A percentile compares a stretch with the other conserved stretches of the same genome.
phyloP scores from a whole-genome alignment of 2,329 filamentous ascomycete genomes.

The Nannizziopsis arthrosporioides region DNA sequence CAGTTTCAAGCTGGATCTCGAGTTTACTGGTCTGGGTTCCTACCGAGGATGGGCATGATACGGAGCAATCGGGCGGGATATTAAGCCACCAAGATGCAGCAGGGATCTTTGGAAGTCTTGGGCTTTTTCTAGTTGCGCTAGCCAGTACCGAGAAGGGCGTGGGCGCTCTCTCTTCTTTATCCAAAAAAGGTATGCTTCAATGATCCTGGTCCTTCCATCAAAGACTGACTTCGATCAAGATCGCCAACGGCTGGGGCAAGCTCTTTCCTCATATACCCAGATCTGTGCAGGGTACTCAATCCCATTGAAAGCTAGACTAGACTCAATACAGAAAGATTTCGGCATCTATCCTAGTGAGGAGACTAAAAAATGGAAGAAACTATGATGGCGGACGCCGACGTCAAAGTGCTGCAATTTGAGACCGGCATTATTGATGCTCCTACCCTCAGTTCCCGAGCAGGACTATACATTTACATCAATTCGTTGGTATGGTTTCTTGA shows the following conservation, averaged over 20 bases:
- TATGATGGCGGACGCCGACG: constrained; percentile 33
- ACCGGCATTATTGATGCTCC: constrained; percentile 53
- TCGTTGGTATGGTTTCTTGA: constrained; percentile 51
- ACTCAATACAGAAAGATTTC: constrained; percentile 33
- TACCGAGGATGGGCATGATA: constrained; percentile 17
- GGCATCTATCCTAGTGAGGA: constrained; percentile 32
- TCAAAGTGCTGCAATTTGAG: constrained; percentile 42
- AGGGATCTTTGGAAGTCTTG: constrained; percentile 32
- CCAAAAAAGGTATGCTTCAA: constrained; percentile 23
- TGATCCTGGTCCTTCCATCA: not conserved
- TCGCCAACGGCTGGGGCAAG: constrained; percentile 29
- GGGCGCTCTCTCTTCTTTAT: constrained; percentile 26
- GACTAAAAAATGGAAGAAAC: constrained; percentile 33
- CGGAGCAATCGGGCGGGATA: constrained; percentile 19
- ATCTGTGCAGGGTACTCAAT: constrained; percentile 31
- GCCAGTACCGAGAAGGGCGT: constrained; percentile 28
- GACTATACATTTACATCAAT: constrained; percentile 75
- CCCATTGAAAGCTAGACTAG: constrained; percentile 30
- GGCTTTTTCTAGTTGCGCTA: constrained; percentile 31
- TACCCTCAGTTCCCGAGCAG: constrained; percentile 62
- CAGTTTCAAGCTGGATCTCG: constrained; percentile 31
- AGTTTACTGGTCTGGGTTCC: constrained; percentile 28
- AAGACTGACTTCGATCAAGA: constrained; percentile 12
- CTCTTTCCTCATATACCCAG: constrained; percentile 31
- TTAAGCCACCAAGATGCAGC: constrained; percentile 26